Conservation (phyloP, 306 rosid genomes). For the Erythrophleum fordii region DNA sequence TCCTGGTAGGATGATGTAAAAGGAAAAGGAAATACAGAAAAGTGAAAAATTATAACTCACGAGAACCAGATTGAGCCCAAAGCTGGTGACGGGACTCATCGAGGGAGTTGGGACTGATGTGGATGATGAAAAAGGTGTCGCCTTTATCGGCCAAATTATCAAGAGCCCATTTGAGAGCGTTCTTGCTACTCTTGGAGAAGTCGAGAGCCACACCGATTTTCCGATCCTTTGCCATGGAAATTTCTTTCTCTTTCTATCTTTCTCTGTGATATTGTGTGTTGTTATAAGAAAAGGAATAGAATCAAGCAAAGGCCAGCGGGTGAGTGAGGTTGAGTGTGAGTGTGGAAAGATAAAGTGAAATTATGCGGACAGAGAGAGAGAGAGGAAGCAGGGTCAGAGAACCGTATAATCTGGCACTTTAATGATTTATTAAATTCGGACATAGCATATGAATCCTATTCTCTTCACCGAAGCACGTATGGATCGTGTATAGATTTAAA, state of each 20-base stretch:
- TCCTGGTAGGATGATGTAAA: neutral
- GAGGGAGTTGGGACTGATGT: constrained; percentile 49
- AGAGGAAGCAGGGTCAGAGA: too few relatives aligned
- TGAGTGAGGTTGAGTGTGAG: neutral
- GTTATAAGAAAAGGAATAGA: neutral
- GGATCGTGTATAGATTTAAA: too few relatives aligned
- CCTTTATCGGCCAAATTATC: constrained; percentile 81
- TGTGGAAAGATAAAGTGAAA: too few relatives aligned
- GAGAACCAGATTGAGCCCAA: constrained; percentile 72
- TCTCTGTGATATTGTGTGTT: neutral
- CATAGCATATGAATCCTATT: too few relatives aligned
- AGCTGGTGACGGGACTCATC: constrained; percentile 55
- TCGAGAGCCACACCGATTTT: constrained; percentile 84
- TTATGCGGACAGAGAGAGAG: too few relatives aligned
- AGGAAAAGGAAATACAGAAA: neutral
- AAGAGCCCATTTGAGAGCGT: constrained; percentile 85
- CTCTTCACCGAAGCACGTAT: too few relatives aligned
- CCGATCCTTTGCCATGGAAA: constrained; percentile 74
- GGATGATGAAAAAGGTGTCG: constrained; percentile 72
- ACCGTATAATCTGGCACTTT: too few relatives aligned
- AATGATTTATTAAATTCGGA: too few relatives aligned
- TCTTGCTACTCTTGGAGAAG: constrained; percentile 81
- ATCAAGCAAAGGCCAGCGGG: neutral
- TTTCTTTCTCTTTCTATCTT: neutral
- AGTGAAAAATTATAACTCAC: constrained; percentile 43